Base-by-base conservation (phyloP, 2,329 filamentous ascomycete genomes). In the Botryotinia globosa region DNA sequence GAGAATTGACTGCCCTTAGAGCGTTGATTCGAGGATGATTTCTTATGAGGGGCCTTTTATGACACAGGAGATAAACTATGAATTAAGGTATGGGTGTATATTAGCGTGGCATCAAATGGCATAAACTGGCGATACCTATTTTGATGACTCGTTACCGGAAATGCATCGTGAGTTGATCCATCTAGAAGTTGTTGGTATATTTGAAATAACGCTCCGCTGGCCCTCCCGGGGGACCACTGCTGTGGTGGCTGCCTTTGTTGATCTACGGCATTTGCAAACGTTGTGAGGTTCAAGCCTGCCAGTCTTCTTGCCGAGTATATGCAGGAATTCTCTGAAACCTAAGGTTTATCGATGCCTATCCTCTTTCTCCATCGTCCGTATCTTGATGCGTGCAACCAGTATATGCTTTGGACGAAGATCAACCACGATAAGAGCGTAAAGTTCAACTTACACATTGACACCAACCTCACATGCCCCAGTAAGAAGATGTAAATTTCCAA, bases 1-100 rank as follows among this genome's bases (percentile, higher is more conserved):
- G 62, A 78, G 74, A 72, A 74, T 80, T 75, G 76, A 73, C 73
- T 79, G 77, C 73, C 79, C 79, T 69, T 80, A 70, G 73, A 62
- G 44, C 42, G 4, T 54, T 42, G 22, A 22, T 42, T n/a, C 44
- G 69, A 61, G 42, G 63, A 61, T 34, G 25, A 45, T 18, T 58
- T 45, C 42, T 51, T 29, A 63, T 32, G 71, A 42, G 29, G 67
- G 64, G 56, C 65, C 58, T 73, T 62, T 69, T 56, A 66, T 72
- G 73, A 63, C 54, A 63, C 59, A 54, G 72, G 34, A 63, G 58
- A 68, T 62, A 45, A 58, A 65, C 45, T 68, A 71, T 71, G 67
- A 73, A 56, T 65, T 67, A 74, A 73, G 72, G 70, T 45, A 68
- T 74, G 73, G 76, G 74, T 79, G 78, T 79, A 79, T 74, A 75